Percentiles rank a stretch among this genome's conserved stretches.
phyloP scores from a whole-genome alignment of 805 yeast species.

The Ogataea salicorniae region DNA sequence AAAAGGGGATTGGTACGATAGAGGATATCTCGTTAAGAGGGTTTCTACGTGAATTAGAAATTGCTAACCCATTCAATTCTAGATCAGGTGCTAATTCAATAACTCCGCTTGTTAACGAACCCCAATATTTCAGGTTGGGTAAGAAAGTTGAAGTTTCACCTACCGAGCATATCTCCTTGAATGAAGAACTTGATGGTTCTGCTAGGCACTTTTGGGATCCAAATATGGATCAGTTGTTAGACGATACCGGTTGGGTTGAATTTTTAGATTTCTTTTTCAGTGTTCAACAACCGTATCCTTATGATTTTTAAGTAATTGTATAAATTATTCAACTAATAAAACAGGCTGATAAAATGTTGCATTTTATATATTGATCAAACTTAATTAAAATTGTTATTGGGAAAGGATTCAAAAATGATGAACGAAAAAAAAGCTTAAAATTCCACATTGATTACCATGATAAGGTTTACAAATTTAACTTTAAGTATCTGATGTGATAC shows the following conservation, averaged over 20 bases:
- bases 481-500: too few relatives aligned
- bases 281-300: neutral
- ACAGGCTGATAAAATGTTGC: too few relatives aligned
- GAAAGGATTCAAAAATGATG: too few relatives aligned
- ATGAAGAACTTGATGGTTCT: neutral
- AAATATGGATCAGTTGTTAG: slow-evolving; percentile 8
- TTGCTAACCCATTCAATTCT: slow-evolving; percentile 11
- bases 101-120: slow-evolving; percentile 6
- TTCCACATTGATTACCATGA: too few relatives aligned
- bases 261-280: slow-evolving; percentile 25
- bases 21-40: slow-evolving; percentile 18
- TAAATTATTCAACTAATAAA: too few relatives aligned
- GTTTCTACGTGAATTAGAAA: slow-evolving; percentile 15
- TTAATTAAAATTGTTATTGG: too few relatives aligned
- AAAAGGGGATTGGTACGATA: slow-evolving; percentile 7
- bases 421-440: too few relatives aligned
- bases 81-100: neutral
- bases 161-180: neutral
- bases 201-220: slow-evolving; percentile 3
- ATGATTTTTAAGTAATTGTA: too few relatives aligned
- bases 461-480: too few relatives aligned
- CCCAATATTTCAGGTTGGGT: slow-evolving; percentile 17
- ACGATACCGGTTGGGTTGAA: slow-evolving; percentile 27
- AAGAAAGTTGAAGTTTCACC: neutral
- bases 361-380: too few relatives aligned